Evolutionary conservation across 2,329 filamentous ascomycete species (phyloP).

Genomic region (Clarireedia homoeocarpa): DNA sequence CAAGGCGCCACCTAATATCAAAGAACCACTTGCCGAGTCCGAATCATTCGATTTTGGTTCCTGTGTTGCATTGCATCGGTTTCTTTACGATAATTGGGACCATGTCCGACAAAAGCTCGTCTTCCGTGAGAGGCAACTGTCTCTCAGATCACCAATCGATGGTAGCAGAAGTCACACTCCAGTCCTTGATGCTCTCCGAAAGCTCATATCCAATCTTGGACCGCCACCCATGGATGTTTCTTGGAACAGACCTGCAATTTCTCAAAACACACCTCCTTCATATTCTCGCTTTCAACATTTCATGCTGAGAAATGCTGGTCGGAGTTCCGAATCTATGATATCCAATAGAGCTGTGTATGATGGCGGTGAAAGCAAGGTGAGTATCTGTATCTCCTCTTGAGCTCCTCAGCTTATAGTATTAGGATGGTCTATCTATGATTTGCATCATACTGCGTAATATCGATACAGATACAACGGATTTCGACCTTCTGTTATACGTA

Average conservation of each 20-base stretch:
- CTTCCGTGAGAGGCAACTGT: conserved; percentile 49
- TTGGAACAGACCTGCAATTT: conserved; percentile 61
- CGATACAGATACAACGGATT: conserved; percentile 56
- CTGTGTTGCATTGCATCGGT: conserved; percentile 61
- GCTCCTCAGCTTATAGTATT: background rate
- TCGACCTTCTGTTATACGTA: conserved; percentile 58
- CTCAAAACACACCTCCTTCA: conserved; percentile 51
- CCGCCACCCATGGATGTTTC: conserved; percentile 61
- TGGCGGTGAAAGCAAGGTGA: conserved; percentile 59
- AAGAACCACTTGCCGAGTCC: conserved; percentile 35
- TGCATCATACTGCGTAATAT: conserved; percentile 62
- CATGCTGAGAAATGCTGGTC: conserved; percentile 62
- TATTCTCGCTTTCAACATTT: conserved; percentile 67
- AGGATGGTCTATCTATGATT: conserved; percentile 61
- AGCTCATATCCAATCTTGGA: conserved; percentile 57
- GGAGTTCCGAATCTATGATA: conserved; percentile 55
- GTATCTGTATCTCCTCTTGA: background rate
- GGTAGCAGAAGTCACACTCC: conserved; percentile 44
- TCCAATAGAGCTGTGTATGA: conserved; percentile 61
- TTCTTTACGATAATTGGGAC: conserved; percentile 66
- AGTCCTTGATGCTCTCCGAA: conserved; percentile 51
- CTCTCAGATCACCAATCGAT: conserved; percentile 47
- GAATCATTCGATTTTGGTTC: conserved; percentile 62
- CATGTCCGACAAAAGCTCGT: conserved; percentile 57
- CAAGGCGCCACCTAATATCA: conserved; percentile 40